Percentiles rank a stretch among this genome's conserved stretches.
These are phyloP conservation scores for Tetrapisispora nanseiensis DNA, from an alignment of 805 yeast genomes.

Conservation along the genomic window DNA sequence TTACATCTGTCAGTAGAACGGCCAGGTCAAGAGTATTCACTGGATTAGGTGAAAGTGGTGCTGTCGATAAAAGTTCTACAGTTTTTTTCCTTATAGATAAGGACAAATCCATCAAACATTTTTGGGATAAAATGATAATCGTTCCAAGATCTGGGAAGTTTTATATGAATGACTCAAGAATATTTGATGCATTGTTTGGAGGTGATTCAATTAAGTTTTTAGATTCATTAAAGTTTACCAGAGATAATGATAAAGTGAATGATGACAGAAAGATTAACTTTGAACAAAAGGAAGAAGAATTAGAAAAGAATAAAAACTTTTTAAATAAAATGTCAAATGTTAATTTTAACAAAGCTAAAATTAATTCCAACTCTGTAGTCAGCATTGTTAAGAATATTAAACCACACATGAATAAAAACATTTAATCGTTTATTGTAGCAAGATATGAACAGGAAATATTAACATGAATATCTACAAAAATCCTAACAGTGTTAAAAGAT, in stretches of 20 bases:
- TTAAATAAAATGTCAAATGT: neutral
- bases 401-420: conserved; percentile 2
- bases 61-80: conserved; percentile 24
- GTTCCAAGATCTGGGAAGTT: conserved; percentile 25
- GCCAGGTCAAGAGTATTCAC: conserved; percentile 19
- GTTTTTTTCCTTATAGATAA: conserved; percentile 19
- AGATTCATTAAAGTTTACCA: neutral
- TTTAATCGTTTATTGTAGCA: conserved; percentile 3
- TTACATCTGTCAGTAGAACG: conserved; percentile 13
- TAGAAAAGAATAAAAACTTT: neutral
- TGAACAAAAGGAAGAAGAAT: neutral
- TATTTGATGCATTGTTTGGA: conserved; percentile 24
- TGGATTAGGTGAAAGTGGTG: conserved; percentile 24
- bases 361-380: neutral
- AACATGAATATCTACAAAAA: conserved; percentile 8
- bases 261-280: neutral
- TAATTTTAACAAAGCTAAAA: neutral
- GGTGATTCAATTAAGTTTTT: conserved; percentile 9
- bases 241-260: neutral
- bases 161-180: conserved; percentile 23
- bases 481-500: conserved; percentile 36
- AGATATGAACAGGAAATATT: too few relatives aligned
- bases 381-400: conserved; percentile 1
- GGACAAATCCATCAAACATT: conserved; percentile 5
- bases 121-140: conserved; percentile 18